Base-by-base conservation (phyloP, 441 rosid genomes). In the Gossypium schwendimanii region DNA sequence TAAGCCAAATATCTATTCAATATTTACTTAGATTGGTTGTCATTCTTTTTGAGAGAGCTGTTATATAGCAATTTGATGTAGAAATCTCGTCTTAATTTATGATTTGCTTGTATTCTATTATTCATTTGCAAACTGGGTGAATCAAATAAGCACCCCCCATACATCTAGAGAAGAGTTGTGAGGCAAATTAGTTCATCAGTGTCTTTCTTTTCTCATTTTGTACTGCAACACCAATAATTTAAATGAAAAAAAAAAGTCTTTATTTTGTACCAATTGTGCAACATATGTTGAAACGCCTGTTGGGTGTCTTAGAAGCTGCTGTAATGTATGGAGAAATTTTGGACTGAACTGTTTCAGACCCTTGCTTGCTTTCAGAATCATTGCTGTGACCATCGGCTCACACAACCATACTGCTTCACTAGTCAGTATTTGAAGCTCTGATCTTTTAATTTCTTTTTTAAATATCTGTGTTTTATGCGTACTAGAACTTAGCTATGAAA, bases 1-100 rank as follows among this genome's bases (percentile, higher is more conserved):
- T 6, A 7, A 63, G 63, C 24, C 21, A 63, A 26, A 36, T 31
- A 20, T 39, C 12, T 17, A 39, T 66, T 73, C 14, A 0, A 20
- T 67, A 59, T 5, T 65, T 58, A 10, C 5, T 52, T 55, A 58
- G 8, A 66, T 54, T 12, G 63, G 73, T 74, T 63, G 67, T 52
- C 76, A 81, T 75, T 84, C 77, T 69, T 84, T 81, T 45, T 50
- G 71, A 47, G 70, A 63, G 76, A 77, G 75, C 54, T 71, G 75
- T 72, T 75, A 73, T 76, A 47, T 74, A 78, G 79, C 68, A 59
- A 69, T 59, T 66, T 68, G 59, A 14, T 64, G 72, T 74, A 73
- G 75, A 72, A 57, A 52, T 39, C 72, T 59, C 70, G 33, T 11
- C 67, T 61, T 54, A n/a, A 18, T 76, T 47, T 61, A 18, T 44